Evolutionary conservation across 495 filamentous ascomycete genomes (phyloP).

Genomic region (Ramalina peruviana): DNA sequence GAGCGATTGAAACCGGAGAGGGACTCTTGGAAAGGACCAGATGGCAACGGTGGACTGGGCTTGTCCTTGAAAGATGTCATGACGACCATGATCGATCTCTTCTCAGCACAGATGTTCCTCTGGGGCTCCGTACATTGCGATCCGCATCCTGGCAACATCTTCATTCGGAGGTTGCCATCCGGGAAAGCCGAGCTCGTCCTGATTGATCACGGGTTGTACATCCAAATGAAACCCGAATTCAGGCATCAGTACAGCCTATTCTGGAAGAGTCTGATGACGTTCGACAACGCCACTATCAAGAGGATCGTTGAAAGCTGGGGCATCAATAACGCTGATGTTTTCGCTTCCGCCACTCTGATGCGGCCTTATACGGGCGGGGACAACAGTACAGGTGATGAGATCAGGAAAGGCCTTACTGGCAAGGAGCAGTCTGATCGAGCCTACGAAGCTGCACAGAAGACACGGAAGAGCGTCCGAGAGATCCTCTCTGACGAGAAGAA

Average conservation of each 20-base stretch:
- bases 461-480: conserved; percentile 70
- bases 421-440: conserved; percentile 38
- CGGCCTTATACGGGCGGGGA: conserved; percentile 82
- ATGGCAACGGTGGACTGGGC: conserved; percentile 64
- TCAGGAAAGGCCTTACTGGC: conserved; percentile 49
- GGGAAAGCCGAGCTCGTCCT: conserved; percentile 82
- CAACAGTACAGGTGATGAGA: conserved; percentile 40
- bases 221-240: conserved; percentile 74
- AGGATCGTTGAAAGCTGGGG: conserved; percentile 68
- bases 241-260: conserved; percentile 80
- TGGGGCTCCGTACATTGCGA: conserved; percentile 92
- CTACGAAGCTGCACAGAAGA: conserved; percentile 75
- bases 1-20: conserved; percentile 64
- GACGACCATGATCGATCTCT: conserved; percentile 90
- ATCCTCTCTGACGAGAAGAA: conserved; percentile 80
- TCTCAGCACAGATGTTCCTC: conserved; percentile 92
- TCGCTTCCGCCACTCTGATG: conserved; percentile 81
- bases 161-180: conserved; percentile 70
- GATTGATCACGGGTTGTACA: conserved; percentile 93
- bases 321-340: conserved; percentile 74
- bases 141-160: conserved; percentile 93
- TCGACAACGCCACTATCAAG: conserved; percentile 70
- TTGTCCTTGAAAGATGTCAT: conserved; percentile 73
- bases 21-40: conserved; percentile 58
- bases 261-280: conserved; percentile 86